A percentile compares a stretch with the other conserved stretches of the same genome.
These are phyloP conservation scores for Dryas drummondii DNA, from an alignment of 306 rosid species.

Conservation along the genomic window DNA sequence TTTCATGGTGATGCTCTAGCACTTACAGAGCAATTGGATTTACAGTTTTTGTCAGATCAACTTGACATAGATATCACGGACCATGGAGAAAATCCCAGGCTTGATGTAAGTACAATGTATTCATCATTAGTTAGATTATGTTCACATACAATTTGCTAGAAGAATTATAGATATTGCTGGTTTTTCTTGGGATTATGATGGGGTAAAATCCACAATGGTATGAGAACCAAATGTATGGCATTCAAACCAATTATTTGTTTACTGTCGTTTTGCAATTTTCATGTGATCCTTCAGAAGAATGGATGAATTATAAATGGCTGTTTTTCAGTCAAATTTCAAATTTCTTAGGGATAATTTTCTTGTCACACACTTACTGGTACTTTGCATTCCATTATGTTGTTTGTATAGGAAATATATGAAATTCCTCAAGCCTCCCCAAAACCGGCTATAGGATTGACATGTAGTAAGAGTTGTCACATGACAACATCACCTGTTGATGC, in stretches of 20 bases:
- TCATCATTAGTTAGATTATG: background rate
- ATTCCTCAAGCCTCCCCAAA: slow-evolving; percentile 26
- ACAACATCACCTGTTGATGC: slow-evolving; percentile 25
- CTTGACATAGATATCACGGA: slow-evolving; percentile 43
- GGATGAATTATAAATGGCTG: background rate
- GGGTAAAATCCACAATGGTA: background rate
- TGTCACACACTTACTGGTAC: slow-evolving; percentile 10
- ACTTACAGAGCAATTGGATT: slow-evolving; percentile 35
- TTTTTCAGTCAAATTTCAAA: background rate
- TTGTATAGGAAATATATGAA: slow-evolving; percentile 36
- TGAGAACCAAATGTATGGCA: background rate
- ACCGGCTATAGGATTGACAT: slow-evolving; percentile 19
- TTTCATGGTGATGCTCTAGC: slow-evolving; percentile 30
- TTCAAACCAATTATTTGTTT: background rate
- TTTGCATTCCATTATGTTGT: background rate
- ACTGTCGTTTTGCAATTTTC: background rate
- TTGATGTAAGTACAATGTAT: slow-evolving; percentile 36
- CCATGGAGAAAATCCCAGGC: slow-evolving; percentile 40
- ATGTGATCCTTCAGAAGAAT: background rate
- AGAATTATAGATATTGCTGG: background rate
- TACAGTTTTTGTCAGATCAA: slow-evolving; percentile 39
- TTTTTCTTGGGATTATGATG: background rate
- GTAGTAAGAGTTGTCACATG: slow-evolving; percentile 11
- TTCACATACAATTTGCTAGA: slow-evolving; percentile 4
- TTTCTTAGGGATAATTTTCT: background rate